Evolutionary conservation across 768 basidiomycete species (phyloP).

Genomic region (Tubosaeta sp.): DNA sequence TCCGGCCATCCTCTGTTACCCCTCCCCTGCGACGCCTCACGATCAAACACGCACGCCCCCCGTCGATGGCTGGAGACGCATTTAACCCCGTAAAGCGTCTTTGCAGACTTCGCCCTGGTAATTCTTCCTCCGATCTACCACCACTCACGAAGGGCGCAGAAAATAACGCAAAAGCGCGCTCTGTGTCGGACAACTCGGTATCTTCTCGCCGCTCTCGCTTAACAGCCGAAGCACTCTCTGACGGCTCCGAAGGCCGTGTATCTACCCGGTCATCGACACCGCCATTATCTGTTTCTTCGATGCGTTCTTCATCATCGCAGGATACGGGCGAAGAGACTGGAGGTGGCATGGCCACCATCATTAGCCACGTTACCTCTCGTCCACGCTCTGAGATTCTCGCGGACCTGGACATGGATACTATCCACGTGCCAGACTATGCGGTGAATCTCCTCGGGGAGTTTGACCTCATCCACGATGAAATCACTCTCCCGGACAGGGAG

Average conservation of each 20-base stretch:
- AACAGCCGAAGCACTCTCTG: slow-evolving; percentile 13
- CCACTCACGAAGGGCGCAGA: slow-evolving; percentile 19
- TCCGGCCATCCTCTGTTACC: slow-evolving; percentile 29
- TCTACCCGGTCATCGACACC: slow-evolving; percentile 29
- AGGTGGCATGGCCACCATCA: slow-evolving; percentile 36
- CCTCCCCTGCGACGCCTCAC: slow-evolving; percentile 26
- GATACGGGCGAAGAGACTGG: slow-evolving; percentile 13
- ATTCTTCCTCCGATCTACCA: slow-evolving; percentile 13
- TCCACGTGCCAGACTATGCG: slow-evolving; percentile 43
- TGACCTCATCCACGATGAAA: slow-evolving; percentile 34
- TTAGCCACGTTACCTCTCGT: slow-evolving; percentile 30
- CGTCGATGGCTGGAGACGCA: slow-evolving; percentile 24
- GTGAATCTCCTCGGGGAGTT: slow-evolving; percentile 41
- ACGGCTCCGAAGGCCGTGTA: slow-evolving; percentile 21
- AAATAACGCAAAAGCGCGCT: slow-evolving; percentile 9
- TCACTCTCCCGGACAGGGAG: slow-evolving; percentile 31
- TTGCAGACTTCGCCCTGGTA: slow-evolving; percentile 20
- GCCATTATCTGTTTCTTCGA: slow-evolving; percentile 26
- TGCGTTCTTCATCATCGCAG: slow-evolving; percentile 22
- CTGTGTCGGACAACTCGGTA: slow-evolving; percentile 16
- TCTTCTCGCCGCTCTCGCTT: slow-evolving; percentile 23
- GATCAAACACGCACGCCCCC: slow-evolving; percentile 22
- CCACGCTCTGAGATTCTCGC: slow-evolving; percentile 37
- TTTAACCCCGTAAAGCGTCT: slow-evolving; percentile 29
- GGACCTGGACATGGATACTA: slow-evolving; percentile 29